Base-by-base conservation (phyloP, 148 eudicot species). In the Camellia japonica region DNA sequence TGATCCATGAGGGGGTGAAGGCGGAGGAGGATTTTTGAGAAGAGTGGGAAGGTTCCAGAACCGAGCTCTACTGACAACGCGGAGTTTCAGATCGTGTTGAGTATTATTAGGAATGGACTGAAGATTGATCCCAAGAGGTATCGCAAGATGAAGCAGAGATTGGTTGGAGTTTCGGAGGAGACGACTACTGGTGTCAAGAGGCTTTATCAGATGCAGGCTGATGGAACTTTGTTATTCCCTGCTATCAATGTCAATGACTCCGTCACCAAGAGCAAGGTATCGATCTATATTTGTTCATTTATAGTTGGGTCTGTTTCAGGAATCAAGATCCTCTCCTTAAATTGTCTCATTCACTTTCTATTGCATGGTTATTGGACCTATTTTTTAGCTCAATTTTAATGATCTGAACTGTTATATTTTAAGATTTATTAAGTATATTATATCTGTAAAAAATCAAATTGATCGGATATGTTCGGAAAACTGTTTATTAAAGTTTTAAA, bases 201-300 rank as follows among this genome's bases (percentile, higher is more conserved):
- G 38, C 38, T 30, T 30, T 30, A 30, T 30, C 38, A 1, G 38
- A 30, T 30, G 38, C 38, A 30, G 1, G 38, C 38, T 30, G 38
- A 30, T 30, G 38, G 38, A 30, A 30, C 38, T 30, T 30, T 30
- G 38, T 30, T 30, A 30, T 30, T 30, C 38, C 38, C 38, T 30
- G 38, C 38, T 30, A 30, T 30, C 38, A 30, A 30, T 30, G 38
- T 30, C 68, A 94, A 94, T 63, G 97, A 94, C 89, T 94, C 98
- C 68, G 97, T 94, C 79, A 94, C 98, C n/a, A n/a, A n/a, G n/a
- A n/a, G 97, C 94, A 94, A 94, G 97, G 97, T 94, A 89, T 16
- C 23, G 20, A 66, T 66, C 1, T 64, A 30, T 30, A 3, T 11
- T 7, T 42, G 1, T 7, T 11, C 14, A 41, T 42, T 11, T 2